Evolutionary conservation across 1,284 basidiomycete species (phyloP), one percentile per base, ranked within the genome.

Genomic region (Vanrija humicola): DNA sequence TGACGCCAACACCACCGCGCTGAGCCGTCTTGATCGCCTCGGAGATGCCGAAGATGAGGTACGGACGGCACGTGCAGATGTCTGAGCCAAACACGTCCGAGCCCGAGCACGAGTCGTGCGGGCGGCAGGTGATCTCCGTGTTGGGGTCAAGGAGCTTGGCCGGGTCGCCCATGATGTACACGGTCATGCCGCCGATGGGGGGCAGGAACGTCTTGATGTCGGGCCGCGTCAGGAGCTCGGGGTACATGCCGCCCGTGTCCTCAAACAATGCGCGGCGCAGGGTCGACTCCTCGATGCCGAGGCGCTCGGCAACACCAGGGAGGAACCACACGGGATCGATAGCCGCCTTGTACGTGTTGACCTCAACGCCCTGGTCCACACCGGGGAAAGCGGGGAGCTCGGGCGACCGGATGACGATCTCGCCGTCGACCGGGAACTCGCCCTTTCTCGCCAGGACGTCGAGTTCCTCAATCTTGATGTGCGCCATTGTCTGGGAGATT

Each of bases 151-250:
- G 80, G 66, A 94, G 80, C 70, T 83, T 89, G 3, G 85, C 86
- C 1, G 89, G 88, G 64, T 86, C 84, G 9, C 91, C 91, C 64
- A 94, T 92, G 65, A 98, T 96, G 77, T 98, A 98, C 9, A 91
- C 90, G 0, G 93, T 95, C 66, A 93, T 74, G 39, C 86, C 86
- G 3, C 92, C 92, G 61, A 98, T 97, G 0, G 94, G 95, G 0
- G 95, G 94, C 0, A 97, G 81, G 82, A 97, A 97, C 23, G 93
- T 83, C 73, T 95, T 94, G 79, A 98, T 88, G 71, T 96, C 92
- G 1, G 90, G 92, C 15, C 94, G 85, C 10, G 94, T 97, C 65
- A 98, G 86, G 46, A 98, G 83, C 67, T 98, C 94, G 2, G 93
- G 93, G 74, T 96, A 95, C 87, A 94, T 94, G 68, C 92, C 93